phyloP scores from a whole-genome alignment of 495 filamentous ascomycete species.

The Jackrogersella multiformis region DNA sequence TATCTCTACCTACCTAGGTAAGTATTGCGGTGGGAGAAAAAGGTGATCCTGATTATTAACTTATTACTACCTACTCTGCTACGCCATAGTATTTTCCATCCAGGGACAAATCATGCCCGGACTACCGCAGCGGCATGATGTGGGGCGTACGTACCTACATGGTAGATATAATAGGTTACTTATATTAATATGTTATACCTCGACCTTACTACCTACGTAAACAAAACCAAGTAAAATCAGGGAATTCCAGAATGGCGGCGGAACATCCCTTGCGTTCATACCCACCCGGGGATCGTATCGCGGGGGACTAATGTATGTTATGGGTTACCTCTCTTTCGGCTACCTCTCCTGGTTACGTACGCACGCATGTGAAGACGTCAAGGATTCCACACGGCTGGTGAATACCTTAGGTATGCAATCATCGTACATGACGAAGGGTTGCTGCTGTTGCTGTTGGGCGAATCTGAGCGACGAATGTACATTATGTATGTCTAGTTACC shows the following conservation, averaged over 20 bases:
- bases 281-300: slow-evolving; percentile 16
- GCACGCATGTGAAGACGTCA: slow-evolving; percentile 13
- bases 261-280: slow-evolving; percentile 34
- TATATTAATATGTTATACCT: slow-evolving; percentile 2
- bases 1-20: not conserved
- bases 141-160: not conserved
- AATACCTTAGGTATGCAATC: slow-evolving; percentile 5
- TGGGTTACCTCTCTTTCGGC: slow-evolving; percentile 10
- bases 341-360: slow-evolving; percentile 25
- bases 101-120: too few species aligned
- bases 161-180: not conserved
- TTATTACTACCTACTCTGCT: not conserved
- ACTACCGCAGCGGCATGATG: too few species aligned
- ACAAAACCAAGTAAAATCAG: not conserved
- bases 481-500: slow-evolving; percentile 13
- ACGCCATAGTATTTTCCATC: too few species aligned
- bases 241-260: slow-evolving; percentile 37
- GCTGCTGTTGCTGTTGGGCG: not conserved
- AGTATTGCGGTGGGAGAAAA: slow-evolving; percentile 8
- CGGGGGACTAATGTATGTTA: slow-evolving; percentile 15
- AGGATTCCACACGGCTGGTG: slow-evolving; percentile 12
- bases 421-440: slow-evolving; percentile 3
- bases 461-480: not conserved
- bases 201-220: slow-evolving; percentile 37
- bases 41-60: not conserved